These are phyloP conservation scores for Rhizopogon rudus DNA, from an alignment of 768 basidiomycete species.

Conservation along the genomic window DNA sequence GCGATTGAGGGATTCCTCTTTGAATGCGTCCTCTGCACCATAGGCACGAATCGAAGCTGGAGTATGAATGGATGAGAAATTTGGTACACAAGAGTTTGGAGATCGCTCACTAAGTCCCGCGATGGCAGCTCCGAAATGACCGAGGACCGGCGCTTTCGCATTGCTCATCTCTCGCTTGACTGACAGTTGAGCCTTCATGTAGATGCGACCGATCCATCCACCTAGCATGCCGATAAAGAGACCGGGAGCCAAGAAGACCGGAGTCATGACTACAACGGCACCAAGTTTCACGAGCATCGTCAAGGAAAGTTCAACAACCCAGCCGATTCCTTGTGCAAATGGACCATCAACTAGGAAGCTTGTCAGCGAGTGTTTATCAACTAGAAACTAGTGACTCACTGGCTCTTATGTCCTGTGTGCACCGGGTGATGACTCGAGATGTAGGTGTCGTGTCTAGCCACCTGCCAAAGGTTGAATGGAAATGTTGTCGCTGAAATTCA, in stretches of 20 bases:
- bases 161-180: constrained; percentile 56
- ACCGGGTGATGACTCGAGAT: constrained; percentile 59
- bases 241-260: constrained; percentile 36
- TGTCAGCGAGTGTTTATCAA: neutral
- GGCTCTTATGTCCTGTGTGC: constrained; percentile 55
- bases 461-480: constrained; percentile 30
- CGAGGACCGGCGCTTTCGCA: constrained; percentile 42
- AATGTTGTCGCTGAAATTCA: constrained; percentile 11
- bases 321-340: constrained; percentile 19
- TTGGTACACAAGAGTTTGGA: neutral
- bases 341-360: constrained; percentile 29
- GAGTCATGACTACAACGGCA: constrained; percentile 33
- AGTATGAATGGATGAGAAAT: neutral
- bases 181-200: constrained; percentile 51
- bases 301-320: constrained; percentile 26
- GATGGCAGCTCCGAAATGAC: constrained; percentile 48
- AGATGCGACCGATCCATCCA: constrained; percentile 40
- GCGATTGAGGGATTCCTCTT: constrained; percentile 34
- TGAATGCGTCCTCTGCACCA: constrained; percentile 42
- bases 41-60: constrained; percentile 48
- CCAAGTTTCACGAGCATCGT: constrained; percentile 31
- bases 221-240: constrained; percentile 32
- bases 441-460: constrained; percentile 48
- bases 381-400: constrained; percentile 13
- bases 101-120: constrained; percentile 37